Evolutionary conservation across 768 basidiomycete genomes (phyloP).

Genomic region (Tricholoma saponaceum): DNA sequence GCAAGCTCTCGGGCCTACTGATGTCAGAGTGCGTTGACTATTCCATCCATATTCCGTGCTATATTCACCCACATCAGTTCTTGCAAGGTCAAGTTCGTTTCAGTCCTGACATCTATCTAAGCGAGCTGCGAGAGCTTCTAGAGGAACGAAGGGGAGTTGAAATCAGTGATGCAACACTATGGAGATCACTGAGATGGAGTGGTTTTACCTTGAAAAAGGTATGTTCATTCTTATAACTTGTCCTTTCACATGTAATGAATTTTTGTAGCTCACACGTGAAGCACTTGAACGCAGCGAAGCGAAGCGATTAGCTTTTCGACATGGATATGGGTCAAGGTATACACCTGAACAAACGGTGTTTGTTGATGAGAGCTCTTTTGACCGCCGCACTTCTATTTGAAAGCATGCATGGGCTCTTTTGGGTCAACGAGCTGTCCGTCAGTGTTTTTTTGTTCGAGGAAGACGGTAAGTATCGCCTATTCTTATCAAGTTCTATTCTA

Average conservation of each 20-base stretch:
- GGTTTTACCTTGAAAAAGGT: background rate
- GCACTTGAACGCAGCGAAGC: constrained; percentile 10
- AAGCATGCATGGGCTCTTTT: constrained; percentile 22
- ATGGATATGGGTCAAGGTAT: constrained; percentile 8
- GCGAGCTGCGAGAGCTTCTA: background rate
- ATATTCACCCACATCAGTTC: background rate
- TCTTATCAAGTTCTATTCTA: background rate
- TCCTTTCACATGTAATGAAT: too few relatives aligned
- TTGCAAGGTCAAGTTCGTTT: background rate
- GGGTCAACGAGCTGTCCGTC: constrained; percentile 15
- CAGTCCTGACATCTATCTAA: background rate
- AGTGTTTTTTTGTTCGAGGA: constrained; percentile 24
- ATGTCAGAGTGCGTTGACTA: background rate
- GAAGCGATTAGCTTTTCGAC: constrained; percentile 9
- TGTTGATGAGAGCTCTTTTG: constrained; percentile 30
- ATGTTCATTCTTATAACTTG: too few relatives aligned
- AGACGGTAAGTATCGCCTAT: constrained; percentile 8
- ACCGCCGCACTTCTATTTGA: constrained; percentile 18
- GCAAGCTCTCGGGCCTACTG: background rate
- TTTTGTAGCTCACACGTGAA: background rate
- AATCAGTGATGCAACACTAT: background rate
- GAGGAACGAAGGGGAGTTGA: background rate
- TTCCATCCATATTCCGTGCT: background rate
- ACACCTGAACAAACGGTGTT: constrained; percentile 26
- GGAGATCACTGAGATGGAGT: background rate